phyloP scores from a whole-genome alignment of 306 rosid genomes.

The Hippophae rhamnoides region DNA sequence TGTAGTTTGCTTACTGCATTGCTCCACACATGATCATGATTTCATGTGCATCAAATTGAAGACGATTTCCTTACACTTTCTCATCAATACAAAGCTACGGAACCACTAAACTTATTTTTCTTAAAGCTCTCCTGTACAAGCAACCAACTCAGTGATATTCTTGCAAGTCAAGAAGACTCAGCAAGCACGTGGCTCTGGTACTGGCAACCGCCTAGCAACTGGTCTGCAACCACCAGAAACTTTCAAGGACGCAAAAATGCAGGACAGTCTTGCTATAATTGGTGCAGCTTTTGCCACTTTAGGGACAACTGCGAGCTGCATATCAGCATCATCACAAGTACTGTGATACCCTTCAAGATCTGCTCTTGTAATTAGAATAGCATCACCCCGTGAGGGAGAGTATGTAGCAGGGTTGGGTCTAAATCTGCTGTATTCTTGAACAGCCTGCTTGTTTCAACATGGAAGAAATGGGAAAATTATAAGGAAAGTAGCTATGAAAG shows the following conservation, averaged over 20 bases:
- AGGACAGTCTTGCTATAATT: constrained; percentile 78
- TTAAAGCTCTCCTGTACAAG: constrained; percentile 30
- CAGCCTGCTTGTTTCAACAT: constrained; percentile 51
- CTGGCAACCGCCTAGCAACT: constrained; percentile 56
- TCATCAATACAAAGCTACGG: not conserved
- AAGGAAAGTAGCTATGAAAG: constrained; percentile 4
- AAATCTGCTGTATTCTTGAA: constrained; percentile 55
- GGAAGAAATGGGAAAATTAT: constrained; percentile 11
- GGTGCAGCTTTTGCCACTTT: constrained; percentile 48
- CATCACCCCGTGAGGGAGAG: constrained; percentile 70
- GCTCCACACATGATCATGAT: no score
- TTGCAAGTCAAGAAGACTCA: constrained; percentile 23
- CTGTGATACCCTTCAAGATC: constrained; percentile 90
- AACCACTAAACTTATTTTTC: constrained; percentile 21
- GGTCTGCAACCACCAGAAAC: constrained; percentile 47
- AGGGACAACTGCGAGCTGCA: constrained; percentile 51
- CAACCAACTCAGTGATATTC: constrained; percentile 21
- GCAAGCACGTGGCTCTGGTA: constrained; percentile 87
- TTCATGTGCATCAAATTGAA: no score
- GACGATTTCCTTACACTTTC: no score
- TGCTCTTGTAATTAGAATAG: constrained; percentile 76
- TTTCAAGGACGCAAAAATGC: constrained; percentile 74
- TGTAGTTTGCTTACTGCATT: no score
- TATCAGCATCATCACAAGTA: constrained; percentile 27
- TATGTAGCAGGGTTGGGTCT: constrained; percentile 26